phyloP scores from a whole-genome alignment of 306 rosid species.

The Fragaria iinumae region DNA sequence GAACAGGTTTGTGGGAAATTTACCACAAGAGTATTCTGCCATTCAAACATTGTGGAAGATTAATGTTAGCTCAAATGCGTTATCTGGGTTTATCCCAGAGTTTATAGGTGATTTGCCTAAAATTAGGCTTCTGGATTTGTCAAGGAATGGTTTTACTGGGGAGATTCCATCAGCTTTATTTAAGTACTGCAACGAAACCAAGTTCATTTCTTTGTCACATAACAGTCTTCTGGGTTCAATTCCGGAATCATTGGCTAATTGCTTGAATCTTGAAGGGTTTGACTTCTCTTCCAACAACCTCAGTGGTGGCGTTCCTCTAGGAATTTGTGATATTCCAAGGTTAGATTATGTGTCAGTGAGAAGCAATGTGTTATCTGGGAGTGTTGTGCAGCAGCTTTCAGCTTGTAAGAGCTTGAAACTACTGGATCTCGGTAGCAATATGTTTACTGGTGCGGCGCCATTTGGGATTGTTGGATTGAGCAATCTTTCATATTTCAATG shows the following conservation, averaged over 20 bases:
- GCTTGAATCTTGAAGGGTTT: conserved; percentile 84
- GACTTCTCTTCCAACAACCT: conserved; percentile 90
- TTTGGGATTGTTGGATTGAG: conserved; percentile 55
- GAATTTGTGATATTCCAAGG: conserved; percentile 63
- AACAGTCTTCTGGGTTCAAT: conserved; percentile 67
- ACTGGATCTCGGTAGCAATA: conserved; percentile 77
- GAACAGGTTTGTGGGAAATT: conserved; percentile 63
- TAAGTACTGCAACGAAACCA: conserved; percentile 67
- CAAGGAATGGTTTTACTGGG: conserved; percentile 77
- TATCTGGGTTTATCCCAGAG: conserved; percentile 82
- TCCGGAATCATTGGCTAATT: conserved; percentile 68
- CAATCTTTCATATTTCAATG: conserved; percentile 69
- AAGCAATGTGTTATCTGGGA: conserved; percentile 76
- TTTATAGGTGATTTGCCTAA: conserved; percentile 76
- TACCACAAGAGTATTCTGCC: conserved; percentile 64
- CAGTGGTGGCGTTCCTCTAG: conserved; percentile 62
- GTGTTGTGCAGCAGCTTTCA: conserved; percentile 42
- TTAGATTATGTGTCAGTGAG: conserved; percentile 66
- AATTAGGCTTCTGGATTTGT: conserved; percentile 87
- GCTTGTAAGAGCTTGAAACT: conserved; percentile 62
- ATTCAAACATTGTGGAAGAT: conserved; percentile 83
- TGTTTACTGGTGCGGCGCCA: conserved; percentile 65
- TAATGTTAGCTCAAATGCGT: conserved; percentile 79
- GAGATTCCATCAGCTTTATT: conserved; percentile 78
- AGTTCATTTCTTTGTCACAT: conserved; percentile 76